A percentile compares a stretch with the other conserved stretches of the same genome.
These are phyloP conservation scores for Tricholoma sp. DNA, from an alignment of 768 basidiomycete genomes.

Conservation along the genomic window DNA sequence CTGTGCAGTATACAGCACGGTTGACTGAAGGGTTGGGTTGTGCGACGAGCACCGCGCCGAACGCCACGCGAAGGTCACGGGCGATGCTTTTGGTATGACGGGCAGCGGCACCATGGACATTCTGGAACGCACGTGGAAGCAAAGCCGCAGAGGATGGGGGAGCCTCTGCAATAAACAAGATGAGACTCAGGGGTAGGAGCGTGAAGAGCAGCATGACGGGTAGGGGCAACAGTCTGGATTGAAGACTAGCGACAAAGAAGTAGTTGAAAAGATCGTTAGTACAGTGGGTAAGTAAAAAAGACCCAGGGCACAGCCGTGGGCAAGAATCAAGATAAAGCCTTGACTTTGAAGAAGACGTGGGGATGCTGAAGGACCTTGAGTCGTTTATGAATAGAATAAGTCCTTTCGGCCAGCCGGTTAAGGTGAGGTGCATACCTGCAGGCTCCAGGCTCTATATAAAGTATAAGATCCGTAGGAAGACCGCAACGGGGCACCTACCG, in stretches of 20 bases:
- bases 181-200: slow-evolving; percentile 28
- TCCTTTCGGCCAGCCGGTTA: slow-evolving; percentile 19
- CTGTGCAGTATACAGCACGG: slow-evolving; percentile 41
- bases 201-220: slow-evolving; percentile 19
- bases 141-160: slow-evolving; percentile 24
- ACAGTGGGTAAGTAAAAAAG: slow-evolving; percentile 15
- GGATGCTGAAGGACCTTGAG: slow-evolving; percentile 6
- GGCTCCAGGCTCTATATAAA: slow-evolving; percentile 1
- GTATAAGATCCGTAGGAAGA: background rate
- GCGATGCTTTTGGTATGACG: slow-evolving; percentile 59
- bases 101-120: slow-evolving; percentile 49
- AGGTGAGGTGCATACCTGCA: slow-evolving; percentile 12
- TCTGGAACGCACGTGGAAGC: slow-evolving; percentile 38
- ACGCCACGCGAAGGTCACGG: slow-evolving; percentile 63
- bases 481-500: slow-evolving; percentile 11
- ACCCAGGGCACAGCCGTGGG: slow-evolving; percentile 20
- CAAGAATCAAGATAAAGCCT: slow-evolving; percentile 9
- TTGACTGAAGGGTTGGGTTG: slow-evolving; percentile 20
- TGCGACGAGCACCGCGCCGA: slow-evolving; percentile 47
- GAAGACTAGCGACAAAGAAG: slow-evolving; percentile 6
- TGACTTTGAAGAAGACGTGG: slow-evolving; percentile 3
- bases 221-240: background rate
- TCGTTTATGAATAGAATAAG: slow-evolving; percentile 17
- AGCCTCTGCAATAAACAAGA: slow-evolving; percentile 29
- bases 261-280: slow-evolving; percentile 11